phyloP scores from a whole-genome alignment of 306 rosid genomes.

The Cicer cuneatum region DNA sequence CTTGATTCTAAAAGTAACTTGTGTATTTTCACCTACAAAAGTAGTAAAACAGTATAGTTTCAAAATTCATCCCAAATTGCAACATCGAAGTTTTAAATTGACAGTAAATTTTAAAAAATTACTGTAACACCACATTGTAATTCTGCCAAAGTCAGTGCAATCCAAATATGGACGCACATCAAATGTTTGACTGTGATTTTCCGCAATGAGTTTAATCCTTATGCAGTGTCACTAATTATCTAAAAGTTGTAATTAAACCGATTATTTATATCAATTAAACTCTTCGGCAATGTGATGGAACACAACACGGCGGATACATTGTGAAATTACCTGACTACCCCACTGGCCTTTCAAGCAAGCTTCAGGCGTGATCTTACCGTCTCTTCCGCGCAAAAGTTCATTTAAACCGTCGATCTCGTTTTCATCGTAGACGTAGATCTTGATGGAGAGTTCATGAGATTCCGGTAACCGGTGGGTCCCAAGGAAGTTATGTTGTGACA shows the following conservation, averaged over 20 bases:
- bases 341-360: constrained; percentile 91
- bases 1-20: constrained; percentile 70
- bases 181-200: neutral
- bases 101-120: too few relatives aligned
- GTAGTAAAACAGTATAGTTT: neutral
- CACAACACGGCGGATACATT: neutral
- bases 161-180: too few relatives aligned
- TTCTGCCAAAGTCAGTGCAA: too few relatives aligned
- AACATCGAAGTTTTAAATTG: neutral
- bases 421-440: constrained; percentile 81
- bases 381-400: constrained; percentile 69
- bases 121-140: too few relatives aligned
- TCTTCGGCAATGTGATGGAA: too few relatives aligned
- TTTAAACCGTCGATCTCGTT: constrained; percentile 74
- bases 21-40: constrained; percentile 87
- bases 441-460: constrained; percentile 60
- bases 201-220: too few relatives aligned
- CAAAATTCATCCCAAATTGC: neutral
- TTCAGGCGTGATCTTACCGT: constrained; percentile 63
- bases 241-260: too few relatives aligned
- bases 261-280: too few relatives aligned
- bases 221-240: too few relatives aligned
- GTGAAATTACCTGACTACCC: constrained; percentile 86
- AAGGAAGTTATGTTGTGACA: constrained; percentile 36
- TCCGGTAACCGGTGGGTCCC: neutral